phyloP scores from a whole-genome alignment of 75 land plant genomes.

The Sequoia sempervirens region DNA sequence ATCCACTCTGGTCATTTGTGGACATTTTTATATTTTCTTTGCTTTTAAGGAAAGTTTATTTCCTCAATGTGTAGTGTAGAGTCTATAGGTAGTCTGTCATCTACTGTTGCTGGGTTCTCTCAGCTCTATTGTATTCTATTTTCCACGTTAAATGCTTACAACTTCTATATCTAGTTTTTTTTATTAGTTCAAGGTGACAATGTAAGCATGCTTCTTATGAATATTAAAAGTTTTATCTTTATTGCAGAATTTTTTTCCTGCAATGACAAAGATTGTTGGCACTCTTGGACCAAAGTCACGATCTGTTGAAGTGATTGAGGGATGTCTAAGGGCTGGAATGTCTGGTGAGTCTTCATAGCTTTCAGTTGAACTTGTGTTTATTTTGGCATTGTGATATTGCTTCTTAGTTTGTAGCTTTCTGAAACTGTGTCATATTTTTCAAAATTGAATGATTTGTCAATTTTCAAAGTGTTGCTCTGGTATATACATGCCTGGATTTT shows the following conservation, averaged over 20 bases:
- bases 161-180: background rate
- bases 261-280: slow-evolving; percentile 69
- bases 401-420: background rate
- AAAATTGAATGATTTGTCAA: background rate
- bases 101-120: too few relatives aligned
- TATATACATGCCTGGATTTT: too few relatives aligned
- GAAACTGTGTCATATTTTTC: background rate
- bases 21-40: background rate
- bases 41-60: background rate
- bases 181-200: background rate
- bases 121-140: background rate
- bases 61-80: background rate
- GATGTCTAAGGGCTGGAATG: slow-evolving; percentile 64
- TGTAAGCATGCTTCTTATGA: background rate
- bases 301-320: slow-evolving; percentile 55
- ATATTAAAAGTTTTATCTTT: background rate
- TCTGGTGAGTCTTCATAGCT: slow-evolving; percentile 29
- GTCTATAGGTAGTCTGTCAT: background rate
- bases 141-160: background rate
- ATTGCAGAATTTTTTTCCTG: slow-evolving; percentile 41
- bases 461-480: background rate
- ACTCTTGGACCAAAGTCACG: slow-evolving; percentile 70
- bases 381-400: background rate
- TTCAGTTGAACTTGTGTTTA: background rate
- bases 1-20: background rate